Base-by-base conservation (phyloP, 2,329 filamentous ascomycete genomes). In the Paecilomyces sp. region DNA sequence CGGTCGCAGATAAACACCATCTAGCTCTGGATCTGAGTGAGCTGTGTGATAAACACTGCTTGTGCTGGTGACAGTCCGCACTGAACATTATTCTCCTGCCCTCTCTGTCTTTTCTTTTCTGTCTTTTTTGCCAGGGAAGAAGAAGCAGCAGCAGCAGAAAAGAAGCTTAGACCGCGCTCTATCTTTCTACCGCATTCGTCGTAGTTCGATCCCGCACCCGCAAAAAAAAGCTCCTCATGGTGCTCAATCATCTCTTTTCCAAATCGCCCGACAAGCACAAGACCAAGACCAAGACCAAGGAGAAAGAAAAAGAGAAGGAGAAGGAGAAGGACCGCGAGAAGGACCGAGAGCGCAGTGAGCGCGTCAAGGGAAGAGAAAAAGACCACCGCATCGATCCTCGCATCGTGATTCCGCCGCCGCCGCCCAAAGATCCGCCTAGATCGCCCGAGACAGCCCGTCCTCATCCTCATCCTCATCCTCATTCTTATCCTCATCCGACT, bases 121-220 rank as follows among this genome's bases (percentile, higher is more conserved):
- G 5, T 34, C 54, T 50, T 52, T 57, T 30, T 58, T 58, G 55
- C 22, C 34, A 15, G 52, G 33, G n/a, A 28, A 28, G 25, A 28
- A 28, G 25, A 28, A 28, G 25, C 3, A 28, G 25, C 22, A 28
- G 25, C 3, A 28, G 25, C 3, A 3, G 25, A 28, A 6, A 28
- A 28, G 25, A 56, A 41, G 25, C 33, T 36, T 25, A 57, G 31
- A 63, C 55, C 54, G 24, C 50, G 58, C 57, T 15, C 57, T 60
- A 58, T 18, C 58, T 60, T 75, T 75, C 73, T 70, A 74, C 72
- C 72, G 72, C 73, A 71, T 75, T 75, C 73, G 73, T 68, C 66
- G 68, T 61, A 64, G 65, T 75, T 74, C 72, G 70, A 75, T 71
- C 55, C 61, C 62, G 62, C 64, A 57, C 67, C 65, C 60, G 57